Conservation (phyloP, 78 protist species). For the Dictyostelium brefeldianum region DNA sequence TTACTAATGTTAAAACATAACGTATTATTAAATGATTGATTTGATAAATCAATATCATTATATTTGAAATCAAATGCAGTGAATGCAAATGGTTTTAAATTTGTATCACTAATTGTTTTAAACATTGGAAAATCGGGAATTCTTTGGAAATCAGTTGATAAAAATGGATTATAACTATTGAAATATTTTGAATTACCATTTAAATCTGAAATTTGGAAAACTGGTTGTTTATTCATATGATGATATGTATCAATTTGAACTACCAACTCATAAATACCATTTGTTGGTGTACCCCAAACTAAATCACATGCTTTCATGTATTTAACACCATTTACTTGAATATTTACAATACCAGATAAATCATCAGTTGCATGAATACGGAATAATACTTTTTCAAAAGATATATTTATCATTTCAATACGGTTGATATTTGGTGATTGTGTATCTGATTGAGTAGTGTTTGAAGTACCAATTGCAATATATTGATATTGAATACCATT, state of each 20-base stretch:
- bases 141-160: not conserved
- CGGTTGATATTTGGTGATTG: not conserved
- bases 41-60: conserved; percentile 5
- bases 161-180: not conserved
- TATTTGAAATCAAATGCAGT: conserved; percentile 4
- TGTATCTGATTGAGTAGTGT: not conserved
- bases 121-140: not conserved
- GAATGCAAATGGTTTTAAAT: not conserved
- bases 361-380: conserved; percentile 13
- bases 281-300: not conserved
- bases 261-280: conserved; percentile 16
- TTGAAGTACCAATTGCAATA: not conserved
- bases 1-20: not conserved
- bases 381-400: not conserved
- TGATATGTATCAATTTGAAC: not conserved
- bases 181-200: not conserved
- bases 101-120: too few relatives aligned
- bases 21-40: not conserved
- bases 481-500: too few relatives aligned
- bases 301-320: not conserved
- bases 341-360: not conserved
- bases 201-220: too few relatives aligned
- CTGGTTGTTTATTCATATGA: too few relatives aligned
- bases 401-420: not conserved
- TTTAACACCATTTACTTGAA: not conserved